Evolutionary conservation across 306 rosid species (phyloP), one percentile per base, ranked within the genome.

Genomic region (Rubus idaeus): DNA sequence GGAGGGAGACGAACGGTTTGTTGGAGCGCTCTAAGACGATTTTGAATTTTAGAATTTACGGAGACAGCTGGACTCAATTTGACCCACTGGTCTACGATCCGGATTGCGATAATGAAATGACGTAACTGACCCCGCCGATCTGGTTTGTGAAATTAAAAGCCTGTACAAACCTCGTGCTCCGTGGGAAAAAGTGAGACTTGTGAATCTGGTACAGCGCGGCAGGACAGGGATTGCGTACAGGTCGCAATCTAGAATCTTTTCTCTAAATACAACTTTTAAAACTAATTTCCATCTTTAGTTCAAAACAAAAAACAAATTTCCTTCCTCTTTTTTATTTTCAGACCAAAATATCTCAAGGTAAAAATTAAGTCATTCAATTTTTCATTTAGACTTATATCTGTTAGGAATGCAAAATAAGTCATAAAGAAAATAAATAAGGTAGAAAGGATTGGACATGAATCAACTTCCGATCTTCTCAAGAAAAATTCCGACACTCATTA

Each of bases 11-110:
- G 35, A 21, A 72, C 64, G 40, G 65, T 39, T 68, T 51, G 14
- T 3, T 60, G 23, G 18, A 37, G 35, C 53, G 14, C 53, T 9
- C 16, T 1, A 10, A 9, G 12, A n/a, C 2, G 65, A 23, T 14
- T 74, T 61, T 61, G 78, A 75, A 57, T 18, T 61, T 46, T 5
- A 23, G 78, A 75, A 75, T 46, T 46, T 10, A n/a, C 35, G 46
- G 70, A 30, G 66, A 75, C 78, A 74, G 70, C 58, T 74, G 78
- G 78, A 74, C 39, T 14, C 68, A 7, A 45, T 44, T 45, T 45
- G 68, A 64, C 47, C 46, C 68, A 57, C 45, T 45, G 58, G 69
- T 56, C 49, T 40, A 4, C 49, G 26, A 57, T 21, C 53, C 56
- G 11, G 30, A 44, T 8, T 12, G 17, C 5, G 63, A 30, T 30